Evolutionary conservation across 2,329 filamentous ascomycete genomes (phyloP), one percentile per base, ranked within the genome.

Genomic region (Fusarium marasasianum): DNA sequence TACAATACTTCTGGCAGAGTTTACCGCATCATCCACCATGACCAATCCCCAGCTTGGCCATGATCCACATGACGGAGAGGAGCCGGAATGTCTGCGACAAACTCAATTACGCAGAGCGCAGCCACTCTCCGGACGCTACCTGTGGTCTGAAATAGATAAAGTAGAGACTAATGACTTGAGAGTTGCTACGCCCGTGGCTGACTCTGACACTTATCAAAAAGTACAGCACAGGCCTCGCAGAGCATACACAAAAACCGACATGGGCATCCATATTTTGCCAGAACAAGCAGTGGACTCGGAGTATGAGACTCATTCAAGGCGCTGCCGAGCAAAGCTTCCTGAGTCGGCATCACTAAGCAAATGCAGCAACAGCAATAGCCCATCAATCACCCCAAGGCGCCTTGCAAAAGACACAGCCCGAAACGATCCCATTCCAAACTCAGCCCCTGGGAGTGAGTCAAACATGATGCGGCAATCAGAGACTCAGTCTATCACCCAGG

Each of bases 101-200:
- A 24, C 24, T 24, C 24, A 24, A 24, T 14, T 15, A n/a, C 29
- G 8, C 2, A 50, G 47, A 18, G 22, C 3, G 0, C 15, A 50
- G 2, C 8, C 15, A 14, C 6, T 13, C 15, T 13, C 5, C 4
- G 1, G 15, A 7, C 0, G 22, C 0, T n/a, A 2, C 22, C 8
- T 50, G 7, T 18, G 15, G 44, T 26, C 24, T 26, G 5, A 5
- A 5, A 26, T 26, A 26, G 24, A 26, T 5, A 5, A 26, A 5
- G 24, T 26, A 26, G 24, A 26, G 24, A 26, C 24, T 5, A 5
- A 26, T 26, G 24, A 5, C 3, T 18, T 6, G 20, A 31, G 20
- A 4, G 14, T 31, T 50, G 5, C 1, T 6, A 13, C 15, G 14
- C 29, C 22, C 20, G 20, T 13, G 29, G 31, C 31, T 51, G 31